Base-by-base conservation (phyloP, 352 stramenopile genomes). In the Pythium chondricola region DNA sequence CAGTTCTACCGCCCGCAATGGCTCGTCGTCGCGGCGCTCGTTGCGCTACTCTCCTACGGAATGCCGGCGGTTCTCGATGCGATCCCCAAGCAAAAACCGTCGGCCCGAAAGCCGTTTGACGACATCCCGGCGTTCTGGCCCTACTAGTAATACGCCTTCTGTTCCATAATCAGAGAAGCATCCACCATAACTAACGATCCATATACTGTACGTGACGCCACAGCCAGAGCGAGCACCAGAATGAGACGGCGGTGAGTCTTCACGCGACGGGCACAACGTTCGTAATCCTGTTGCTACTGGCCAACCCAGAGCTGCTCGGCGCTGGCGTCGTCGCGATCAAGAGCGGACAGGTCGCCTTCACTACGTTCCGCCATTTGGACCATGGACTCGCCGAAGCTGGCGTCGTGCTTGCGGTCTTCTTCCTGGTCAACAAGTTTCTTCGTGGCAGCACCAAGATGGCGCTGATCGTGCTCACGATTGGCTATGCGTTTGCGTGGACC, bases 401-500 rank as follows among this genome's bases (percentile, higher is more conserved):
- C 11, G 33, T 69, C 9, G 50, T 64, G 44, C 47, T 77, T 13
- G 22, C 27, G 20, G 55, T 63, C 25, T 77, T 69, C 38, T 63
- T 80, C 10, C 5, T 29, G 9, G 55, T 54, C 25, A 68, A 60
- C 57, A 54, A 59, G 14, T 71, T 71, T 42, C 50, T 80, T 7
- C 55, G 58, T 6, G 66, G 67, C 32, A 67, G 56, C 36, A 24
- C 48, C 9, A 31, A 18, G 18, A 30, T 41, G 4, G 69, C 58
- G 11, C 13, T 65, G 16, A 21, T 46, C 11, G 44, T 61, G 24
- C 35, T 69, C 2, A 16, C 74, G 39, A 53, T 68, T 35, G 71
- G 70, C 32, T 88, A 85, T 37, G 48, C 49, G n/a, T 88, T 81
- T 37, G 73, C 76, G 26, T 85, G 73, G 74, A 57, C 59, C 16